Evolutionary conservation across 2,329 filamentous ascomycete genomes (phyloP).

Genomic region (Tricladium varicosporioides): DNA sequence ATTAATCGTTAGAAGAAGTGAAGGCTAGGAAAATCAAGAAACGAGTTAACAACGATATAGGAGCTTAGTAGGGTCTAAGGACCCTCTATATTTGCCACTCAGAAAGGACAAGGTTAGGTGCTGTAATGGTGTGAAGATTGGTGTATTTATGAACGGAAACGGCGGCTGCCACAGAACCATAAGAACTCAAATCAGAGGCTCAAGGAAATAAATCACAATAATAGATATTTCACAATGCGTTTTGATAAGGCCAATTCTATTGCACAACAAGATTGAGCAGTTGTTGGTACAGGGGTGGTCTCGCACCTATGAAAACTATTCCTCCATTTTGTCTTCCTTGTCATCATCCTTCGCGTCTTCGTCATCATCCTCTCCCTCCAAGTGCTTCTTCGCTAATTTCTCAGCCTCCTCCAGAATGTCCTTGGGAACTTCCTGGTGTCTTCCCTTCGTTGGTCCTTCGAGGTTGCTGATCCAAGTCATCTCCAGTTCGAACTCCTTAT

Average conservation of each 20-base stretch:
- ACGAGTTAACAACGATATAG: too few species aligned
- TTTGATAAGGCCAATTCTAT: neutral
- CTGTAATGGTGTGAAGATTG: too few species aligned
- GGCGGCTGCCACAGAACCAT: neutral
- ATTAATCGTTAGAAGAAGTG: too few species aligned
- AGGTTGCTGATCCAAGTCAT: slow-evolving; percentile 95
- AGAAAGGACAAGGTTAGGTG: too few species aligned
- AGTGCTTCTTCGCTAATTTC: slow-evolving; percentile 82
- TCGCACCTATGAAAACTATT: slow-evolving; percentile 50
- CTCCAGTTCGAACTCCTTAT: slow-evolving; percentile 99
- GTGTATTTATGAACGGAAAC: too few species aligned
- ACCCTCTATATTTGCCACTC: too few species aligned
- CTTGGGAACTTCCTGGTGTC: slow-evolving; percentile 90
- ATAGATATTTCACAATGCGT: neutral
- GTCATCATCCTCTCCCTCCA: slow-evolving; percentile 81
- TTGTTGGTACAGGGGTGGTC: slow-evolving; percentile 32
- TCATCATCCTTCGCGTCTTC: slow-evolving; percentile 62
- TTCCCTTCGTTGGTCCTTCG: slow-evolving; percentile 86
- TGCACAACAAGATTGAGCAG: slow-evolving; percentile 17
- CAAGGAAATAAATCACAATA: neutral
- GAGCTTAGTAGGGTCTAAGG: too few species aligned
- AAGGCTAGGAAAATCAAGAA: too few species aligned
- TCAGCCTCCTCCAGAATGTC: slow-evolving; percentile 89
- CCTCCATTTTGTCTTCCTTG: slow-evolving; percentile 81
- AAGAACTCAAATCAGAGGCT: neutral